These are phyloP conservation scores for Rhizopus sp. DNA, from an alignment of 371 early-diverging fungal genomes.

Conservation along the genomic window DNA sequence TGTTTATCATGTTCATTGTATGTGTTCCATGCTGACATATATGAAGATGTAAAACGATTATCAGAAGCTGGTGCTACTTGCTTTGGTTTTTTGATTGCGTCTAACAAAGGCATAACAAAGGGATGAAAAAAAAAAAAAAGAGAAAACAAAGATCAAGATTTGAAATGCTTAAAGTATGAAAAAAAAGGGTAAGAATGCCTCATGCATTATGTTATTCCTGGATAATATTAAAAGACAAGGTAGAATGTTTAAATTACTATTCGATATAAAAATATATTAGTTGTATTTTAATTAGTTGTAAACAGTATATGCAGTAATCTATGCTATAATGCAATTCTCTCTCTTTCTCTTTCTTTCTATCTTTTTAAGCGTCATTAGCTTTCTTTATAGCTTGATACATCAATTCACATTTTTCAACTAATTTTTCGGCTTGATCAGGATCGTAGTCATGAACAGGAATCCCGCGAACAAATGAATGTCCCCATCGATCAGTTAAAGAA, in stretches of 20 bases:
- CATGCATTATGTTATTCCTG: background rate
- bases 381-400: slow-evolving; percentile 37
- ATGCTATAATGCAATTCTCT: background rate
- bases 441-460: slow-evolving; percentile 31
- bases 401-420: slow-evolving; percentile 39
- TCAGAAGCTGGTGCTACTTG: background rate
- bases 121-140: too few relatives aligned
- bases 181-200: background rate
- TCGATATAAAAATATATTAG: too few relatives aligned
- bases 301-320: background rate
- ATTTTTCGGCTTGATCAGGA: slow-evolving; percentile 26
- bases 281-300: too few relatives aligned
- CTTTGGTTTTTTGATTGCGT: background rate
- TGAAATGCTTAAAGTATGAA: background rate
- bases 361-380: slow-evolving; percentile 8
- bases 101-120: background rate
- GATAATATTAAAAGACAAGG: slow-evolving; percentile 1
- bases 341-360: slow-evolving; percentile 28
- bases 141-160: background rate
- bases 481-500: slow-evolving; percentile 42
- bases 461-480: slow-evolving; percentile 42
- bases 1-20: background rate
- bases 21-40: background rate
- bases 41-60: background rate
- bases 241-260: background rate